These are phyloP conservation scores for Cornus suecica DNA, from an alignment of 148 eudicot genomes.

Conservation along the genomic window DNA sequence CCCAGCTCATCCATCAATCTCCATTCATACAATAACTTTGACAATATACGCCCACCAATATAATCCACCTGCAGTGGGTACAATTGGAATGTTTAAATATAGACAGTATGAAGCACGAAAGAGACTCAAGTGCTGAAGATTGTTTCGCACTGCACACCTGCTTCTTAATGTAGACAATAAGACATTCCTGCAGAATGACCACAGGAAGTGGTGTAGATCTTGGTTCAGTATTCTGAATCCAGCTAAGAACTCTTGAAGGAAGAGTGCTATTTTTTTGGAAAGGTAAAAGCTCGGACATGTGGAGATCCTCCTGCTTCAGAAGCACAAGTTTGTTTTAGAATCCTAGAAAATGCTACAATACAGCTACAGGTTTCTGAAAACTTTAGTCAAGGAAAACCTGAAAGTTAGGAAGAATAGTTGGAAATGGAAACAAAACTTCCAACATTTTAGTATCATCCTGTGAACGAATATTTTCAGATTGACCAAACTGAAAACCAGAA, in stretches of 20 bases:
- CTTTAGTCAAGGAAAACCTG: constrained; percentile 41
- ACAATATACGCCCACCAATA: constrained; percentile 75
- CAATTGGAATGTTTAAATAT: background rate
- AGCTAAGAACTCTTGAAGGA: constrained; percentile 65
- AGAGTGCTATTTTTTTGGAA: constrained; percentile 84
- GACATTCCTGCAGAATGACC: constrained; percentile 87
- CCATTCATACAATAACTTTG: constrained; percentile 85
- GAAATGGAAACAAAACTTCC: constrained; percentile 72
- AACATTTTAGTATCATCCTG: constrained; percentile 45
- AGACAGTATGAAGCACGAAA: background rate
- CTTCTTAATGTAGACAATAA: constrained; percentile 67
- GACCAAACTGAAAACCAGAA: constrained; percentile 66
- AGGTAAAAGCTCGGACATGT: constrained; percentile 78
- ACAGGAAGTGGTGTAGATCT: constrained; percentile 68
- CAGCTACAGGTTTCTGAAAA: constrained; percentile 1
- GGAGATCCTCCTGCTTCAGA: constrained; percentile 65
- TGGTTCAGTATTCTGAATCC: constrained; percentile 70
- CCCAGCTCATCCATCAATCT: constrained; percentile 93
- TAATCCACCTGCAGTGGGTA: constrained; percentile 55
- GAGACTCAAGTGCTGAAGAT: background rate
- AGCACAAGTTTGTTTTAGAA: constrained; percentile 14
- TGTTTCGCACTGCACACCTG: constrained; percentile 49
- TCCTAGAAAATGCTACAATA: constrained; percentile 5
- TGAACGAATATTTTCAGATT: constrained; percentile 53
- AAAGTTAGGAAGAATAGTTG: constrained; percentile 80